A percentile compares a stretch with the other conserved stretches of the same genome.
These are phyloP conservation scores for Tympanopsis confertula DNA, from an alignment of 2,329 filamentous ascomycete species.

Conservation along the genomic window DNA sequence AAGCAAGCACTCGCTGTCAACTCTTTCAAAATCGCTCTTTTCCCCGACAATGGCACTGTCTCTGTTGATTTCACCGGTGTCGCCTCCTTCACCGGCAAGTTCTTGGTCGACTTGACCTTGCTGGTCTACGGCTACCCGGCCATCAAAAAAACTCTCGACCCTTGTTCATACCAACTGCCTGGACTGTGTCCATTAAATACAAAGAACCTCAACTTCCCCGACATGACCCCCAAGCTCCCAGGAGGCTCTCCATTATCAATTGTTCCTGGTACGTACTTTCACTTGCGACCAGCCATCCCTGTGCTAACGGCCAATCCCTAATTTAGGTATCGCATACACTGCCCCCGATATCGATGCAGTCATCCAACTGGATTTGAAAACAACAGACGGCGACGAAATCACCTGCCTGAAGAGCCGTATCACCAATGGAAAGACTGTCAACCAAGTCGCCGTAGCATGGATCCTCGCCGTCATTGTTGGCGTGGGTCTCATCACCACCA, in stretches of 20 bases:
- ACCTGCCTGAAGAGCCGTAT: conserved; percentile 62
- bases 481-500: conserved; percentile 55
- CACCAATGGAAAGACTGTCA: conserved; percentile 62
- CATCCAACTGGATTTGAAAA: conserved; percentile 55
- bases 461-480: conserved; percentile 58
- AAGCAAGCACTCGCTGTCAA: conserved; percentile 60
- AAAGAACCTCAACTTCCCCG: conserved; percentile 35
- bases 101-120: conserved; percentile 49
- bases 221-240: conserved; percentile 44
- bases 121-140: conserved; percentile 55
- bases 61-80: conserved; percentile 51
- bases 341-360: conserved; percentile 62
- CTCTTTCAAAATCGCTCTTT: conserved; percentile 56
- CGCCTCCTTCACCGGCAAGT: conserved; percentile 52
- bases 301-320: too few species aligned
- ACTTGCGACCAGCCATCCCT: too few species aligned
- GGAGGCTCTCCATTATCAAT: conserved; percentile 20
- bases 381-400: conserved; percentile 26
- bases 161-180: conserved; percentile 41
- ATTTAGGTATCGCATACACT: conserved; percentile 44
- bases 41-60: conserved; percentile 45
- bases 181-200: conserved; percentile 63
- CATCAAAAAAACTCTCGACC: conserved; percentile 43
- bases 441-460: conserved; percentile 62
- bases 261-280: too few species aligned